Evolutionary conservation across 768 basidiomycete genomes (phyloP), one percentile per base, ranked within the genome.

Genomic region (Suillus hirtellus): DNA sequence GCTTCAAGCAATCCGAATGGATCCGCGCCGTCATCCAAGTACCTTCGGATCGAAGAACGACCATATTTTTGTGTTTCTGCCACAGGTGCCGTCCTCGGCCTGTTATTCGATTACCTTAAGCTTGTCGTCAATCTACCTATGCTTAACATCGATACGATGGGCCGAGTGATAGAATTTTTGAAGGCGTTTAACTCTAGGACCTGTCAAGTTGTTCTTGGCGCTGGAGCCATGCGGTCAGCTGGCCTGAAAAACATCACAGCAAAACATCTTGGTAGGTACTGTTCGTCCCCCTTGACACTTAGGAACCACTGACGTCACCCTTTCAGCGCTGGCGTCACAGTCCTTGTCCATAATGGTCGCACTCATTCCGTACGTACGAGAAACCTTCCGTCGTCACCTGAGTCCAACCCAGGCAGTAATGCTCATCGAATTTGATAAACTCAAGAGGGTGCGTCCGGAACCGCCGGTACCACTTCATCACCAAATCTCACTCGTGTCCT

Each of bases 241-340:
- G 97, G 97, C 7, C 77, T 99, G 70, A 98, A 93, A 77, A 96
- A 99, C 73, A 99, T 99, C 72, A 98, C 97, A 0, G 97, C 97
- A 46, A 97, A 95, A 75, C 96, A 99, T 80, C 83, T 99, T 27
- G 95, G 95, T 93, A 66, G 65, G 85, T 67, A 64, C 64, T 44
- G 60, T 61, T 43, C 53, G 27, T 53, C 60, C 19, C 6, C 53
- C 64, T 62, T 59, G 61, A 66, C 63, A 59, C 62, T 63, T 43
- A 50, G 34, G 40, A 43, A 49, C 49, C 54, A 66, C 67, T 43
- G 59, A 73, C 64, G 53, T 56, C 68, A 50, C 63, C 61, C 35
- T 34, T 50, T 69, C 67, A 95, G 95, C 96, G 35, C 84, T 99
- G 52, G 97, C 97, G 3, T 98, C 96, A 35, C 97, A 99, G 73